Evolutionary conservation across 257 asterid genomes (phyloP).

Genomic region (Osmanthus fragrans): DNA sequence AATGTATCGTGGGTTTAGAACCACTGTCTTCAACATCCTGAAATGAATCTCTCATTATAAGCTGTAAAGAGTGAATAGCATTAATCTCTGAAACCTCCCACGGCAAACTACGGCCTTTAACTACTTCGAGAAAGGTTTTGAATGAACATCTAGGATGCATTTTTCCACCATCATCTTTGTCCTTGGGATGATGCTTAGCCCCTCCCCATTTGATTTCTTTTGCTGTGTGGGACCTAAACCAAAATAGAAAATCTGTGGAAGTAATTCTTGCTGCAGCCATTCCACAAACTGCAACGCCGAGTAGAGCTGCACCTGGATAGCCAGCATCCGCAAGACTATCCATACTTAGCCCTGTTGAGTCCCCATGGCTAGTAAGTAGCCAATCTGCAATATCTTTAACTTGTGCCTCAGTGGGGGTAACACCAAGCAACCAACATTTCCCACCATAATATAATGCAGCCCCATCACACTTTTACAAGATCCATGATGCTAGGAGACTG

Average conservation of each 20-base stretch:
- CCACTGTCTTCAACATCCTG: slow-evolving; percentile 36
- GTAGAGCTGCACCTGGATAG: slow-evolving; percentile 52
- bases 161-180: slow-evolving; percentile 53
- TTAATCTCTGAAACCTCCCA: slow-evolving; percentile 65
- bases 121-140: slow-evolving; percentile 57
- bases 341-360: slow-evolving; percentile 65
- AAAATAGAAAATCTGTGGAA: slow-evolving; percentile 45
- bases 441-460: slow-evolving; percentile 57
- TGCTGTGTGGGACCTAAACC: slow-evolving; percentile 66
- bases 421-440: slow-evolving; percentile 48
- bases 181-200: slow-evolving; percentile 64
- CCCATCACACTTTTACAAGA: slow-evolving; percentile 65
- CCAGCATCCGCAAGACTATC: slow-evolving; percentile 63
- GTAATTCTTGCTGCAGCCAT: slow-evolving; percentile 58
- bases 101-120: slow-evolving; percentile 48
- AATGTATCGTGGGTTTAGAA: slow-evolving; percentile 33
- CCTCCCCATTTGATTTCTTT: slow-evolving; percentile 70
- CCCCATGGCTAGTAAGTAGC: slow-evolving; percentile 46
- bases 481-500: slow-evolving; percentile 61
- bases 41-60: slow-evolving; percentile 51
- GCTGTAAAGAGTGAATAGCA: slow-evolving; percentile 64
- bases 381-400: slow-evolving; percentile 53
- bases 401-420: slow-evolving; percentile 52
- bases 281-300: slow-evolving; percentile 65
- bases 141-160: slow-evolving; percentile 64